phyloP scores from a whole-genome alignment of 441 rosid genomes.

The Geranium incanum region DNA sequence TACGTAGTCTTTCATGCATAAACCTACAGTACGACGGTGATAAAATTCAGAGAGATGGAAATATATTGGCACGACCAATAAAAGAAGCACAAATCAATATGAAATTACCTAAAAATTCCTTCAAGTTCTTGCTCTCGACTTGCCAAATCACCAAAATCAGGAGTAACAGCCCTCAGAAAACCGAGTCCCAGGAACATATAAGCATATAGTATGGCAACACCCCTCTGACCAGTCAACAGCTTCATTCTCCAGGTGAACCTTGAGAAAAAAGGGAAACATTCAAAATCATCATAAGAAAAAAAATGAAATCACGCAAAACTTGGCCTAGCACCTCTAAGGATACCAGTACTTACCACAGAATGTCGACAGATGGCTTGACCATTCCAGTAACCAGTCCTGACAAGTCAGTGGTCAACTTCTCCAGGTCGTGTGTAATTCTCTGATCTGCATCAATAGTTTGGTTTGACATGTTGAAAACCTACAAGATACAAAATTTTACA shows the following conservation, averaged over 20 bases:
- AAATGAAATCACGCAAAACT: slow-evolving; percentile 5
- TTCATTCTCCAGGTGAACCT: slow-evolving; percentile 99
- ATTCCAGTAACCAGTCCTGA: slow-evolving; percentile 95
- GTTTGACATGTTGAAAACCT: slow-evolving; percentile 92
- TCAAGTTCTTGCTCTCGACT: slow-evolving; percentile 87
- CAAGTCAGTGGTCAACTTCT: slow-evolving; percentile 76
- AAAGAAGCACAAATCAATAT: slow-evolving; percentile 7
- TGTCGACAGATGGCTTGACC: slow-evolving; percentile 99
- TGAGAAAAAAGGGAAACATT: slow-evolving; percentile 21
- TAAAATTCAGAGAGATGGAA: slow-evolving; percentile 12
- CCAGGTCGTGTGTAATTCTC: slow-evolving; percentile 92
- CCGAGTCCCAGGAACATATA: slow-evolving; percentile 98
- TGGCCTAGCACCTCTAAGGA: background rate
- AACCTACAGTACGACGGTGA: slow-evolving; percentile 45
- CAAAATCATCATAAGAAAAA: slow-evolving; percentile 18
- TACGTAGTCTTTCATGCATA: slow-evolving; percentile 96
- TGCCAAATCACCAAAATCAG: slow-evolving; percentile 93
- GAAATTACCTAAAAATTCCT: slow-evolving; percentile 85
- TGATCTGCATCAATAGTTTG: slow-evolving; percentile 93
- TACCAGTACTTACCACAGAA: slow-evolving; percentile 64
- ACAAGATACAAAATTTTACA: slow-evolving; percentile 19
- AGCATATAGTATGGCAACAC: slow-evolving; percentile 88
- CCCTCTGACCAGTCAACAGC: slow-evolving; percentile 92
- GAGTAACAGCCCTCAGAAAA: slow-evolving; percentile 82
- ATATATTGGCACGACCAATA: slow-evolving; percentile 11